Evolutionary conservation across 2,329 filamentous ascomycete genomes (phyloP), one percentile per base, ranked within the genome.

Genomic region (Ophiosphaerella narmari): DNA sequence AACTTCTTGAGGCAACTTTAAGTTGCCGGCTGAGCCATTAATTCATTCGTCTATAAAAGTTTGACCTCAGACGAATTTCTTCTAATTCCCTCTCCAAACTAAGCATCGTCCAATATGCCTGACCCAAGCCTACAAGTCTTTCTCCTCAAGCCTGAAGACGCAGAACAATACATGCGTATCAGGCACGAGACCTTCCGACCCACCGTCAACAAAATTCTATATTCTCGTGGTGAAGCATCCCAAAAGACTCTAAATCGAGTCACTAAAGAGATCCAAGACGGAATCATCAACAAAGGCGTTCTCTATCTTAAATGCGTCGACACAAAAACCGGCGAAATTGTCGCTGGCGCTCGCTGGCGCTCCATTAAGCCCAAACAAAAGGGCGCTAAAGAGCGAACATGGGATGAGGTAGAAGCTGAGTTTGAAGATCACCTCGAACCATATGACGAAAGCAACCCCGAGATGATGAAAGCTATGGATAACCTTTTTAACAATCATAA

Each of bases 131-230:
- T 72, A 39, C 31, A 58, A 32, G 50, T 71, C 44, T 66, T 62
- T 3, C 59, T 62, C 8, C 60, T 73, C 32, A 55, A 53, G 16
- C 60, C 65, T 2, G 52, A 61, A 37, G 66, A 70, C 52, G 64
- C 63, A 46, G 52, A 57, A 18, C 53, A 61, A 34, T 72, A 72
- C 55, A 63, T 64, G 59, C 59, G 53, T 39, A 58, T 73, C 39
- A 66, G 70, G 7, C 63, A 71, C 48, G 56, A 59, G 39, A 61
- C 67, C 37, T 73, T 73, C 58, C 47, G 51, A 3, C 29, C 55
- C 6, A 66, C 68, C 23, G 51, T 73, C 7, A 71, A 73, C 54
- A 67, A 71, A 6, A 60, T 73, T 43, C 54, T 72, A 23, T 73
- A 73, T 50, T 50, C 65, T 23, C 62, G 61, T 33, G 50, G 57